phyloP scores from a whole-genome alignment of 2,329 filamentous ascomycete species.

The Alternaria sp. region DNA sequence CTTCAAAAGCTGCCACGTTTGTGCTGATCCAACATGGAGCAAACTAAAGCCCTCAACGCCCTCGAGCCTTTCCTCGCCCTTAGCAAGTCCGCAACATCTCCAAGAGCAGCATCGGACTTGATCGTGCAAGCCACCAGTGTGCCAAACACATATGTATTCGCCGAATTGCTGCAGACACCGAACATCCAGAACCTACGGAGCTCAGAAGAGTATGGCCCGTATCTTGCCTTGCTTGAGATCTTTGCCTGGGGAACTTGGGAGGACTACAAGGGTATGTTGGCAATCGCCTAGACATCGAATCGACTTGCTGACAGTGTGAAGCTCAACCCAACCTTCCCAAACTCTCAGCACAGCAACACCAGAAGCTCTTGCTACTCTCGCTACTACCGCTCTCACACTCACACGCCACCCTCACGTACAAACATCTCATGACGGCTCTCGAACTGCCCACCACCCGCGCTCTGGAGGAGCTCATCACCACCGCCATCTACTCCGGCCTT shows the following conservation, averaged over 20 bases:
- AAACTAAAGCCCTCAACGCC: slow-evolving; percentile 68
- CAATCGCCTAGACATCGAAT: not conserved
- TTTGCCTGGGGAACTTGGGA: slow-evolving; percentile 93
- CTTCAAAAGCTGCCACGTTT: not conserved
- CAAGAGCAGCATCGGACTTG: slow-evolving; percentile 84
- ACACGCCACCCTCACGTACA: slow-evolving; percentile 73
- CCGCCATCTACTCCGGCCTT: slow-evolving; percentile 85
- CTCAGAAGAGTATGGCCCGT: slow-evolving; percentile 67
- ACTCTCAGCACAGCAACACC: slow-evolving; percentile 74
- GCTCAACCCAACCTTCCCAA: slow-evolving; percentile 68
- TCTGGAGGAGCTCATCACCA: slow-evolving; percentile 86
- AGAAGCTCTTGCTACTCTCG: slow-evolving; percentile 90
- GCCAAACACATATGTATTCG: slow-evolving; percentile 89
- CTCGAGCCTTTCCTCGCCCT: slow-evolving; percentile 88
- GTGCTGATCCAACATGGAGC: slow-evolving; percentile 69
- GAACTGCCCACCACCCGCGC: slow-evolving; percentile 71
- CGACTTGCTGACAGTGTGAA: slow-evolving; percentile 16
- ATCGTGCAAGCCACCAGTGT: slow-evolving; percentile 88
- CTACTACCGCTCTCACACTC: slow-evolving; percentile 81
- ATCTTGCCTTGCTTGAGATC: slow-evolving; percentile 79
- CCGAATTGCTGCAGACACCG: slow-evolving; percentile 84
- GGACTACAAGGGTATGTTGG: slow-evolving; percentile 69
- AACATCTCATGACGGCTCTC: slow-evolving; percentile 70
- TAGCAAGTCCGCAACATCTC: slow-evolving; percentile 83
- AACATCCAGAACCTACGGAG: slow-evolving; percentile 76